A percentile compares a stretch with the other conserved stretches of the same genome.
These are phyloP conservation scores for Senna siamea DNA, from an alignment of 306 rosid genomes.

Conservation along the genomic window DNA sequence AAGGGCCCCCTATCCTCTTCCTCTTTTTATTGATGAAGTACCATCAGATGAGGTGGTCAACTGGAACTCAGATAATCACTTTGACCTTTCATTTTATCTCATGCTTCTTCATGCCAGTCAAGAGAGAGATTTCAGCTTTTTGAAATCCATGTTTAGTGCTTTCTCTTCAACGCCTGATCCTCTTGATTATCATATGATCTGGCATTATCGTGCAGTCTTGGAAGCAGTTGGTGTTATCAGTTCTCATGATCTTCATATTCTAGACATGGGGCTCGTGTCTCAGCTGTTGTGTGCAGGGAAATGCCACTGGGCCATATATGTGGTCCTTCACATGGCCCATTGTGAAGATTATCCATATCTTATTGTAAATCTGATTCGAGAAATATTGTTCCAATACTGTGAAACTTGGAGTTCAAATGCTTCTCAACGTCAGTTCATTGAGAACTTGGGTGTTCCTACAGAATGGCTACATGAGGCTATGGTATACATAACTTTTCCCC, in stretches of 20 bases:
- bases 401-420: slow-evolving; percentile 93
- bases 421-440: slow-evolving; percentile 75
- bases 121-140: slow-evolving; percentile 56
- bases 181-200: slow-evolving; percentile 95
- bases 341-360: slow-evolving; percentile 82
- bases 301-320: slow-evolving; percentile 99
- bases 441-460: slow-evolving; percentile 81
- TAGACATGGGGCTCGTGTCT: slow-evolving; percentile 86
- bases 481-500: slow-evolving; percentile 55
- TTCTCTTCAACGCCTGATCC: slow-evolving; percentile 90
- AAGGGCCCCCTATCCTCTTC: slow-evolving; percentile 87
- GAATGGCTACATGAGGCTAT: slow-evolving; percentile 96
- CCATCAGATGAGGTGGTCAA: slow-evolving; percentile 52
- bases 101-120: slow-evolving; percentile 90
- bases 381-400: slow-evolving; percentile 92
- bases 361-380: slow-evolving; percentile 81
- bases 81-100: slow-evolving; percentile 89
- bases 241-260: slow-evolving; percentile 84
- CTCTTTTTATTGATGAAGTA: slow-evolving; percentile 83
- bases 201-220: slow-evolving; percentile 91
- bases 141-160: slow-evolving; percentile 87
- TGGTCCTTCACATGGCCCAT: slow-evolving; percentile 83
- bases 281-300: slow-evolving; percentile 83
- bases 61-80: slow-evolving; percentile 51
- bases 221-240: slow-evolving; percentile 86